Percentiles rank a stretch among this genome's conserved stretches.
Evolutionary conservation across 2,329 filamentous ascomycete species (phyloP).

Genomic region (Coniella vitis): DNA sequence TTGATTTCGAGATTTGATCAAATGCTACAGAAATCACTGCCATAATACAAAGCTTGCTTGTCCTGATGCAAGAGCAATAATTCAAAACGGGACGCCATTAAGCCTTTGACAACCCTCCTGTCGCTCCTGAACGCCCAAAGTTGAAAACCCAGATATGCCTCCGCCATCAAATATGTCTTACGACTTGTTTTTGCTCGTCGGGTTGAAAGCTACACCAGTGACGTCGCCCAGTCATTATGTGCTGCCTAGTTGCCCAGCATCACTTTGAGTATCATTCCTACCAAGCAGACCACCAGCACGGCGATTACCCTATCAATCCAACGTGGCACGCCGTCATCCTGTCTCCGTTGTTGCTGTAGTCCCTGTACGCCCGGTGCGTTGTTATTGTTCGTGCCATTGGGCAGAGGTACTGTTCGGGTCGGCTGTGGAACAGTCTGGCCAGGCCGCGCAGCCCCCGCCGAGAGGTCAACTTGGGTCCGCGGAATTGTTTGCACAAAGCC

Average conservation of each 20-base stretch:
- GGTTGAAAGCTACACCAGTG: no score
- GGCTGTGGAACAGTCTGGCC: slow-evolving; percentile 27
- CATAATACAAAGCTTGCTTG: not conserved
- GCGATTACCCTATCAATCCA: slow-evolving; percentile 82
- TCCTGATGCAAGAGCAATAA: not conserved
- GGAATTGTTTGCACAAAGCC: slow-evolving; percentile 49
- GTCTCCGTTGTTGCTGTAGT: slow-evolving; percentile 11
- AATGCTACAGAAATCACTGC: not conserved
- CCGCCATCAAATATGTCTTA: no score
- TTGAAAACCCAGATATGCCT: no score
- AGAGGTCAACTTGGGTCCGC: slow-evolving; percentile 18
- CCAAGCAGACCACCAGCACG: slow-evolving; percentile 60
- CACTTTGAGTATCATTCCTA: slow-evolving; percentile 61
- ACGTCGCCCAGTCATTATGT: not conserved
- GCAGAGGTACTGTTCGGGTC: slow-evolving; percentile 28
- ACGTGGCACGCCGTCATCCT: slow-evolving; percentile 49
- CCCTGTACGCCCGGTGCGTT: slow-evolving; percentile 9
- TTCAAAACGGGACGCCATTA: not conserved
- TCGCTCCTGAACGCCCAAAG: no score
- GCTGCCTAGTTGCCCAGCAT: slow-evolving; percentile 21
- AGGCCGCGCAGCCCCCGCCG: slow-evolving; percentile 16
- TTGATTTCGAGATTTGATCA: not conserved
- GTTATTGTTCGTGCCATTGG: slow-evolving; percentile 11
- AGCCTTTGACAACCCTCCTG: not conserved
- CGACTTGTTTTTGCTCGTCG: no score